These are phyloP conservation scores for Paramecium primaurelia DNA, from an alignment of 73 alveolate species.

Conservation along the genomic window DNA sequence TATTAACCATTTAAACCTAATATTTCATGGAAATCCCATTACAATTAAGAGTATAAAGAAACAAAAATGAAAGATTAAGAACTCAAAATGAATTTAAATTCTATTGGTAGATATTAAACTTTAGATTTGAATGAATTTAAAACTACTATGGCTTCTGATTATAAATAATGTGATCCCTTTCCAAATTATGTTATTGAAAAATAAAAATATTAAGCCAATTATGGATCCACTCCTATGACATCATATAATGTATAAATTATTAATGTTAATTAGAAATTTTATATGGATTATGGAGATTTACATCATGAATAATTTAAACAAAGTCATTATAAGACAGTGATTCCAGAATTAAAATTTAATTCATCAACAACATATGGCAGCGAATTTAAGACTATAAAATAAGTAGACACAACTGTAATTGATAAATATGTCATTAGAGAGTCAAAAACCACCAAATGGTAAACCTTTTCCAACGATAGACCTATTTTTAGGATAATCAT, in stretches of 20 bases:
- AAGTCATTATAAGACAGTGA: constrained; percentile 37
- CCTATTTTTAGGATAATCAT: constrained; percentile 33
- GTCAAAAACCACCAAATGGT: background rate
- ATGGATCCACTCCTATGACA: constrained; percentile 36
- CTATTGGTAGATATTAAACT: background rate
- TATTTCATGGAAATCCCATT: background rate
- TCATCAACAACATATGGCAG: constrained; percentile 19
- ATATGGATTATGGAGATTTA: constrained; percentile 38
- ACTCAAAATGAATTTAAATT: background rate
- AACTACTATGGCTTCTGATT: constrained; percentile 13
- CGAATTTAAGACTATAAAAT: background rate
- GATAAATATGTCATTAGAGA: background rate
- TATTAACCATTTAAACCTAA: background rate
- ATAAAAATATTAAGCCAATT: background rate
- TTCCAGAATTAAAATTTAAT: background rate
- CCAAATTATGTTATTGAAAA: background rate
- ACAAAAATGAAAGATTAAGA: background rate
- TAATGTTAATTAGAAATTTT: background rate
- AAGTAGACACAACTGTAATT: background rate
- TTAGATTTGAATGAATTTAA: background rate
- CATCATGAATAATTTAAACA: constrained; percentile 36
- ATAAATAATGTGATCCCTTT: background rate
- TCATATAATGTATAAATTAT: background rate
- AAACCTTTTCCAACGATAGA: constrained; percentile 35
- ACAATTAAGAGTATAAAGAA: background rate